Evolutionary conservation across 805 yeast species (phyloP), one percentile per base, ranked within the genome.

Genomic region (Wickerhamiella bombiphila): DNA sequence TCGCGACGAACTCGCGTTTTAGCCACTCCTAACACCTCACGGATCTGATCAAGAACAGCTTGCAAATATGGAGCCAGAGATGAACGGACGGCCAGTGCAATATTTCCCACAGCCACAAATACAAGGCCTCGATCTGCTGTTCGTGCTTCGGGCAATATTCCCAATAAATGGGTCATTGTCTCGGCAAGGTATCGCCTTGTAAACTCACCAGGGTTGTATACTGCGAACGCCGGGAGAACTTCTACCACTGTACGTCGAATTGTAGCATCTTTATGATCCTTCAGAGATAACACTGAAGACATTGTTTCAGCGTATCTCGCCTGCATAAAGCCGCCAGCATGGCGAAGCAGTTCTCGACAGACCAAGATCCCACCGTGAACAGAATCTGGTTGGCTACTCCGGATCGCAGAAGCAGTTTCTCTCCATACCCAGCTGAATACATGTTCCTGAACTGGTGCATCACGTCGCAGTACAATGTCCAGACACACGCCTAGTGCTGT

Each of bases 281-380:
- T 80, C 55, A 77, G 79, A 34, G 68, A 50, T 46, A 80, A 68
- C 7, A 85, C 68, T 11, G 76, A 72, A 45, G 80, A 86, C 56
- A 80, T 82, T 15, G 85, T 75, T 30, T 74, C 77, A 42, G 78
- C 81, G 49, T 80, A 78, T 53, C 73, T 77, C 6, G 76, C 70
- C 36, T 70, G 70, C 54, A 88, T 64, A 47, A 79, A 76, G 42
- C 76, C 68, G 18, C 91, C 91, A 14, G 80, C 79, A 44, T 75
- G 69, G 37, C 68, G 61, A 11, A 86, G 68, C 14, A 88, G 63
- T 54, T 83, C 95, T 22, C 91, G 66, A 54, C 75, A 85, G 1
- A 81, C 91, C 29, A 88, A 61, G 17, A 88, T 60, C 0, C 93
- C 72, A 0, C 94, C 96, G 56, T 88, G 97, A n/a, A 82, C 69